Evolutionary conservation across 345 rosid genomes (phyloP), one percentile per base, ranked within the genome.

Genomic region (Sonneratia caseolaris): DNA sequence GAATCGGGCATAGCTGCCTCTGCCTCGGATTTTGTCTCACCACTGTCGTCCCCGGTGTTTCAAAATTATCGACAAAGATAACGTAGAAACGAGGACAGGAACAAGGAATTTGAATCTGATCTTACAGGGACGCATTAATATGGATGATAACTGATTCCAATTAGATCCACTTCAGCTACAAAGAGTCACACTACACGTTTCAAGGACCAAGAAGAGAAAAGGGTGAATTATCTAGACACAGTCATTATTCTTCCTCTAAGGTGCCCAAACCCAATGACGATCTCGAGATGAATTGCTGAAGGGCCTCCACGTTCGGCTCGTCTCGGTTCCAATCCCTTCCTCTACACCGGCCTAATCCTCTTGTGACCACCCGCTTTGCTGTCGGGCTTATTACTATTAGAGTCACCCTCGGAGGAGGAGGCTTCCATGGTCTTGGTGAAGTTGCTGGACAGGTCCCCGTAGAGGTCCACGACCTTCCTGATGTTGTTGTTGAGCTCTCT

Each of bases 401-500:
- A 86, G 66, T 85, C 88, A 9, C 91, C 97, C 42, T 89, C 95
- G 0, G 92, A 89, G 0, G 92, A 89, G 0, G 70, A 43, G 37
- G 64, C 78, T 2, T 87, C 93, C 79, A 84, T 55, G 73, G 90
- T 83, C 74, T 78, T 85, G 78, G 89, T 75, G 79, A 91, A 86
- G 77, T 79, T 76, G 70, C 62, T 81, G 19, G 97, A 91, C 61
- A 91, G 95, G 83, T 82, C 94, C 49, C 85, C 78, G 70, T 91
- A 91, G 56, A 91, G 86, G 75, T 82, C 83, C 69, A 84, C 95
- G 16, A 87, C 92, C 74, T 84, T 87, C 75, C 91, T 89, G 43
- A 91, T 84, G 76, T 91, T 89, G 81, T 79, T 84, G 88, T 91
- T 91, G 75, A 91, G 91, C 83, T 91, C 97, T 73, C 84, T 83